Conservation (phyloP, 2,329 filamentous ascomycete species). For the Ophiostoma sp. region DNA sequence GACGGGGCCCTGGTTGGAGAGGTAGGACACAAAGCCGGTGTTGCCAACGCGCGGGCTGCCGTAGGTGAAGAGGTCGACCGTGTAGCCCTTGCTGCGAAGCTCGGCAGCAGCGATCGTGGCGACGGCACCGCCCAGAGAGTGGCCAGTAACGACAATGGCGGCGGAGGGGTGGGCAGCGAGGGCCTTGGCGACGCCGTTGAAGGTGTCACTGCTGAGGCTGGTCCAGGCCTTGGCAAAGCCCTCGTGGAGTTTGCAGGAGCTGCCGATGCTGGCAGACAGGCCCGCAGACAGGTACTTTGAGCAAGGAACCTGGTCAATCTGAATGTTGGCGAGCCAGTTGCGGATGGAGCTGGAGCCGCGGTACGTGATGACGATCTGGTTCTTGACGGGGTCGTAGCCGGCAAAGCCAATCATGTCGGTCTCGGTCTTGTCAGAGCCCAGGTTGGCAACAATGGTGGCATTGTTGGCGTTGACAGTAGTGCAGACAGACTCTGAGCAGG, state of each 20-base stretch:
- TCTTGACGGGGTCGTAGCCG: slow-evolving; percentile 43
- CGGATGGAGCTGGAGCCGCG: slow-evolving; percentile 53
- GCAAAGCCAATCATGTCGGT: slow-evolving; percentile 45
- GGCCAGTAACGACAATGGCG: slow-evolving; percentile 55
- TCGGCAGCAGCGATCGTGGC: slow-evolving; percentile 55
- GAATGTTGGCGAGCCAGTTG: slow-evolving; percentile 57
- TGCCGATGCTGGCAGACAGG: slow-evolving; percentile 31
- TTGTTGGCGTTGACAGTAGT: slow-evolving; percentile 40
- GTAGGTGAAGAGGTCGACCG: slow-evolving; percentile 58
- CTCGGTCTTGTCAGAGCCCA: slow-evolving; percentile 27
- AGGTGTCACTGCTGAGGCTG: slow-evolving; percentile 43
- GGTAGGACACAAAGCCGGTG: slow-evolving; percentile 46
- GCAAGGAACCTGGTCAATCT: slow-evolving; percentile 37
- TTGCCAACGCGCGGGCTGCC: slow-evolving; percentile 63
- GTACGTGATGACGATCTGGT: slow-evolving; percentile 55
- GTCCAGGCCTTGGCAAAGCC: slow-evolving; percentile 58
- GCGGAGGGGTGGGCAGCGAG: slow-evolving; percentile 25
- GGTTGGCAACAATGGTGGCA: slow-evolving; percentile 41
- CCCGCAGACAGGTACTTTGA: slow-evolving; percentile 27
- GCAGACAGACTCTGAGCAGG: slow-evolving; percentile 42
- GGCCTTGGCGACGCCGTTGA: slow-evolving; percentile 42
- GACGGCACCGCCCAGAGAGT: slow-evolving; percentile 63
- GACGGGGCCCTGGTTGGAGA: slow-evolving; percentile 42
- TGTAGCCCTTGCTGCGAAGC: slow-evolving; percentile 45
- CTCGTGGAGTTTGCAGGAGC: slow-evolving; percentile 45